Evolutionary conservation across 495 filamentous ascomycete species (phyloP), one percentile per base, ranked within the genome.

Genomic region (Durotheca rogersii): DNA sequence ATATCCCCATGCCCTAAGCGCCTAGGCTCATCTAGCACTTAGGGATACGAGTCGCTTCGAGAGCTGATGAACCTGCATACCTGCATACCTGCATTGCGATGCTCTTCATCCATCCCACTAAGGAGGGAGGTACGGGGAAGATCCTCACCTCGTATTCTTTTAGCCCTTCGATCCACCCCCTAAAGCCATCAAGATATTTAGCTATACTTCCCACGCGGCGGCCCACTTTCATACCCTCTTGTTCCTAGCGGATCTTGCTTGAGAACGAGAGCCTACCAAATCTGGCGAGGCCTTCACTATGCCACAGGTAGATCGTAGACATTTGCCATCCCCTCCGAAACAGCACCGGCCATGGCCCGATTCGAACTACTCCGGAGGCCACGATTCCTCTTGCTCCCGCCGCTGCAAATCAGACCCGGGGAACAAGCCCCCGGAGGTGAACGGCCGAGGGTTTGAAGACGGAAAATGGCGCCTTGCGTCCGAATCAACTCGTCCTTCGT

Each of bases 401-500:
- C 46, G 60, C 31, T 60, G 53, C 15, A 49, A 56, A 46, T 56
- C 60, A 1, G 52, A 52, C 14, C 58, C 59, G 17, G 39, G 44
- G 25, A 56, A 58, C 32, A 51, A 62, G 35, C 53, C 51, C 29
- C 43, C 43, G 33, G 54, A 66, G 30, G 56, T 60, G 37, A 63
- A 62, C 40, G 60, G 49, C 33, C 58, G 51, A 49, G 56, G 55
- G 51, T 60, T 51, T 20, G 52, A 65, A 15, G 55, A 55, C 29
- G 59, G 51, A 10, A 41, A 62, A 27, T 60, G 51, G 35, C 27
- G 29, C n/a, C 53, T 58, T 25, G 36, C 49, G 0, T n/a, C 33
- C 3, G 23, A 29, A 15, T 34, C 40, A 7, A 31, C 44, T 10
- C 38, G 31, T 43, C 41, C 49, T 16, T 21, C 25, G 33, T 40